Base-by-base conservation (phyloP, 805 yeast genomes). In the Candida corydali region DNA sequence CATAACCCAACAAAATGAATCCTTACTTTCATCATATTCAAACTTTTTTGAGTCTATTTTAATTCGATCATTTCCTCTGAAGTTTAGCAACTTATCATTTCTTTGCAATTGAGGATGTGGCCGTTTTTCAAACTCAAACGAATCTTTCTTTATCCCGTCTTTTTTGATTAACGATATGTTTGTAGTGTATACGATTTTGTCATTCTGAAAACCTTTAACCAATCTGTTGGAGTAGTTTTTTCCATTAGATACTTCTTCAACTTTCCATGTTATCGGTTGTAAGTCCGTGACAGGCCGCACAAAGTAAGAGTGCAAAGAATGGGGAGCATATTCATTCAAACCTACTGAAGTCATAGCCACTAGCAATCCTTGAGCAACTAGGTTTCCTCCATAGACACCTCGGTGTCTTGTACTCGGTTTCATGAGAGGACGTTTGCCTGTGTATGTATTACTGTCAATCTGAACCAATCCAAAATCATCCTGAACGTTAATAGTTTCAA, bases 301-400 rank as follows among this genome's bases (percentile, higher is more conserved):
- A 40, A 62, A 54, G 38, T 49, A 53, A 12, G 69, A 52, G 43
- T 62, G 61, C 37, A 62, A 44, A 15, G 69, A 55, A 41, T 63
- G 63, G 1, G 70, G 70, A 14, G 43, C 43, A 39, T 54, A 63
- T n/a, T n/a, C n/a, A 1, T 61, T 66, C 5, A 4, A 3, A 1
- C 50, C 52, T 3, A 50, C 53, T 6, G 63, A 54, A 35, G 55
- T 54, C 50, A 66, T 56, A 5, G 70, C 70, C 12, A 54, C 70
- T 10, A 62, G 38, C 14, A 67, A 42, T 5, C 66, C 58, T 45
- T 66, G 70, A 2, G 62, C 70, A 41, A 64, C 62, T 16, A 67
- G 41, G 30, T 57, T 58, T 3, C 72, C 73, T 2, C 71, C 71
- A 37, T 51, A 66, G 10, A 61, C 70, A 8, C 70, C 70, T 17